phyloP scores from a whole-genome alignment of 2,329 filamentous ascomycete species.

The Zymoseptoria brevis region DNA sequence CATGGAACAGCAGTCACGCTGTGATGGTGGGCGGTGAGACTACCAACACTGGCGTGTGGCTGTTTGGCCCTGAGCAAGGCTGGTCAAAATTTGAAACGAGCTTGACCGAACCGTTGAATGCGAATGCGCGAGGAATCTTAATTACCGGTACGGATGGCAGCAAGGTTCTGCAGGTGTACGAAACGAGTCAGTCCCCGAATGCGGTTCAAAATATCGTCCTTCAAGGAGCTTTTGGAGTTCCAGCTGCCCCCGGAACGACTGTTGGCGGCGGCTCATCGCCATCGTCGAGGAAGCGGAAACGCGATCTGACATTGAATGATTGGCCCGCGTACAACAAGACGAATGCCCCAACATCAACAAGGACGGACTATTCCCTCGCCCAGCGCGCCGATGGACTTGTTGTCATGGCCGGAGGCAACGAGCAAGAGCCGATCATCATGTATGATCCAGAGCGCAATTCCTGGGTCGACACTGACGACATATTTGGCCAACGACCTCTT shows the following conservation, averaged over 20 bases:
- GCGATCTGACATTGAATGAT: constrained; percentile 50
- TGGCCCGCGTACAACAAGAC: constrained; percentile 77
- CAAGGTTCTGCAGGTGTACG: constrained; percentile 70
- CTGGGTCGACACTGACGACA: constrained; percentile 64
- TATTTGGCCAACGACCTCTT: constrained; percentile 45
- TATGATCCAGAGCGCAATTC: constrained; percentile 68
- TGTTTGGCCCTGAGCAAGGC: constrained; percentile 55
- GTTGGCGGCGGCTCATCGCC: constrained; percentile 31
- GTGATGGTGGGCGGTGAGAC: constrained; percentile 66
- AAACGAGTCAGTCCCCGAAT: constrained; percentile 68
- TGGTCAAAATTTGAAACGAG: constrained; percentile 63
- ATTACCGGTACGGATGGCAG: constrained; percentile 67
- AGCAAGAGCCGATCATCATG: constrained; percentile 60
- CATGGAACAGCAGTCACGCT: constrained; percentile 63
- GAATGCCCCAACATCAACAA: constrained; percentile 56
- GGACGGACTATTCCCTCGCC: constrained; percentile 65
- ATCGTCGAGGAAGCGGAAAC: constrained; percentile 34
- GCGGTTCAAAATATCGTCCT: constrained; percentile 62
- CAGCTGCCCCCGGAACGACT: constrained; percentile 42
- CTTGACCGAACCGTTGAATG: constrained; percentile 42
- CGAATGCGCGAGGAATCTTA: constrained; percentile 45
- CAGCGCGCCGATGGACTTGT: constrained; percentile 58
- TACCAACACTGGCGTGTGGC: constrained; percentile 60
- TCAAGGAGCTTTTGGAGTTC: constrained; percentile 49
- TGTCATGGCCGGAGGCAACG: constrained; percentile 69